Percentiles rank a stretch among this genome's conserved stretches.
Conservation (phyloP, 257 asterid genomes). For the Ilex asprella region DNA sequence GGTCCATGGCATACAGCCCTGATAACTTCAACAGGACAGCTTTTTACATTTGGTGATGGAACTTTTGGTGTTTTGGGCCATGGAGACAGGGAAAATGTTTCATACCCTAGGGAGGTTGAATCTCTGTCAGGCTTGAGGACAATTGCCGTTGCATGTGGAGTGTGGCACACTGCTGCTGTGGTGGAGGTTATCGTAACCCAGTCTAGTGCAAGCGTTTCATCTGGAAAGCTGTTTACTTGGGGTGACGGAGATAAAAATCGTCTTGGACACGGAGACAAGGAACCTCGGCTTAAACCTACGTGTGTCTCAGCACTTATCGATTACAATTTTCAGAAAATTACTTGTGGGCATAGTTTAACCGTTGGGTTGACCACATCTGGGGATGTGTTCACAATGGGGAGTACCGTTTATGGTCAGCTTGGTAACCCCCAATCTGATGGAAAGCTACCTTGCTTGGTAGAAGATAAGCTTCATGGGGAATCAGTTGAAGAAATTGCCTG, state of each 20-base stretch:
- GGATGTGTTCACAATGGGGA: slow-evolving; percentile 78
- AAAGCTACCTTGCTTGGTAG: slow-evolving; percentile 67
- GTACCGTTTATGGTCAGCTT: slow-evolving; percentile 85
- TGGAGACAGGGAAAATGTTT: slow-evolving; percentile 56
- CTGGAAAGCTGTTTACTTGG: slow-evolving; percentile 92
- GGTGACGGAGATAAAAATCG: slow-evolving; percentile 94
- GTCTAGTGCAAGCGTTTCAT: slow-evolving; percentile 65
- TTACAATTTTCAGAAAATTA: slow-evolving; percentile 63
- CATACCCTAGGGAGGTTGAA: slow-evolving; percentile 70
- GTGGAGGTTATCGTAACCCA: slow-evolving; percentile 83
- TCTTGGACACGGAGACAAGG: slow-evolving; percentile 91
- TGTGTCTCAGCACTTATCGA: slow-evolving; percentile 87
- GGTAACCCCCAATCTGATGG: slow-evolving; percentile 81
- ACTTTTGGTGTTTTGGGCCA: slow-evolving; percentile 91
- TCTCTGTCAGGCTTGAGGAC: slow-evolving; percentile 81
- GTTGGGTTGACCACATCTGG: slow-evolving; percentile 75
- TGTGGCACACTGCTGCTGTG: slow-evolving; percentile 95
- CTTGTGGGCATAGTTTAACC: slow-evolving; percentile 90
- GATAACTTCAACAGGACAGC: slow-evolving; percentile 65
- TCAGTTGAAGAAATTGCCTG: slow-evolving; percentile 70
- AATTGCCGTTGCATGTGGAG: slow-evolving; percentile 86
- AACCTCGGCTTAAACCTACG: slow-evolving; percentile 76
- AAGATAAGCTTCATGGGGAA: slow-evolving; percentile 64
- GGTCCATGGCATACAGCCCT: slow-evolving; percentile 97
- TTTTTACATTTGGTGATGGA: slow-evolving; percentile 85